Evolutionary conservation across 768 basidiomycete species (phyloP).

Genomic region (Tylopilus plumbeoviolaceoides): DNA sequence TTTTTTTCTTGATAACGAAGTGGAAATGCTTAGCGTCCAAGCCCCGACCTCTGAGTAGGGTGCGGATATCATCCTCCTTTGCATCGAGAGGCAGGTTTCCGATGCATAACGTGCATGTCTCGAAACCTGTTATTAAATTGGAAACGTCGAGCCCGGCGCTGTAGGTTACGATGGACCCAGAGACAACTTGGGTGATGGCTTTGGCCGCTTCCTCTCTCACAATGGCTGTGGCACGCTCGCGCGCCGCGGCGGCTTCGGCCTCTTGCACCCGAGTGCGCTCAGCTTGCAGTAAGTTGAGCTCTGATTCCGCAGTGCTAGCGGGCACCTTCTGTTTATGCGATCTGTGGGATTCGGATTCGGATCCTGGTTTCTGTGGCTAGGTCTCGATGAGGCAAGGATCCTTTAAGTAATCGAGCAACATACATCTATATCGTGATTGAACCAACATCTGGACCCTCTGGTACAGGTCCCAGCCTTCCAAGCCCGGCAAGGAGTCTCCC

Average conservation of each 20-base stretch:
- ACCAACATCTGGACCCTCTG: constrained; percentile 34
- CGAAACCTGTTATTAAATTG: constrained; percentile 46
- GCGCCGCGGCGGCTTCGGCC: constrained; percentile 14
- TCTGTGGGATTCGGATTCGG: not conserved
- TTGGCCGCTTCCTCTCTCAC: constrained; percentile 39
- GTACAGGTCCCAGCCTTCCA: constrained; percentile 39
- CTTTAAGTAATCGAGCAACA: not conserved
- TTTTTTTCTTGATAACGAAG: constrained; percentile 29
- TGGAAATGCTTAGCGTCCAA: constrained; percentile 33
- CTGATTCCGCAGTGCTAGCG: not conserved
- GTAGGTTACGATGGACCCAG: constrained; percentile 46
- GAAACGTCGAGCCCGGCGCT: constrained; percentile 46
- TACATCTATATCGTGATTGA: constrained; percentile 33
- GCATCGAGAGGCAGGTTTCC: constrained; percentile 42
- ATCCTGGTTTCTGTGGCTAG: constrained; percentile 10
- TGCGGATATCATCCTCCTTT: constrained; percentile 36
- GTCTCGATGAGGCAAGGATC: not conserved
- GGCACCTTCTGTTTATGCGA: not conserved
- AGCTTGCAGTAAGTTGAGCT: not conserved
- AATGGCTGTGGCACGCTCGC: constrained; percentile 9
- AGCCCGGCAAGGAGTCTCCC: constrained; percentile 22
- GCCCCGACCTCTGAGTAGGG: constrained; percentile 43
- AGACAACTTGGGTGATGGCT: constrained; percentile 41
- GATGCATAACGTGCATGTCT: constrained; percentile 46
- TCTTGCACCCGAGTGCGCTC: constrained; percentile 5